Percentiles rank a stretch among this genome's conserved stretches.
Evolutionary conservation across 768 basidiomycete genomes (phyloP).

Genomic region (Amanita pseudoporphyria): DNA sequence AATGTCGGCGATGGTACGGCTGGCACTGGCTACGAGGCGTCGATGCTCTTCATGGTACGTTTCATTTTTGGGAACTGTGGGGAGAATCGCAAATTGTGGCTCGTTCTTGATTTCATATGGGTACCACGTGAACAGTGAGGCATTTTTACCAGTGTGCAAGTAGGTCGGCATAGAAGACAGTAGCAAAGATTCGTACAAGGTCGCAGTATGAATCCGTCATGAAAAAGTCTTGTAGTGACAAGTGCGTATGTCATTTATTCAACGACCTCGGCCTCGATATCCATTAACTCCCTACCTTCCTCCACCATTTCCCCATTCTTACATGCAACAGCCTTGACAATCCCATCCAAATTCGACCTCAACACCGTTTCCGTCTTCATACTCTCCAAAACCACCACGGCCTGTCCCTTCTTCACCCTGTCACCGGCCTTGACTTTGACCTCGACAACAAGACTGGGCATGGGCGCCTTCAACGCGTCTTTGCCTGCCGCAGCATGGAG

Average conservation of each 20-base stretch:
- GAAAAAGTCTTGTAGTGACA: too few relatives aligned
- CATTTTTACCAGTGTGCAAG: too few relatives aligned
- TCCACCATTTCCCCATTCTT: slow-evolving; percentile 87
- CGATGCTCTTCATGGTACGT: too few relatives aligned
- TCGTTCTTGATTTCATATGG: too few relatives aligned
- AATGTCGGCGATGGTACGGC: too few relatives aligned
- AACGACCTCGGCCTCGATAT: slow-evolving; percentile 39
- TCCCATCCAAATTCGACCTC: slow-evolving; percentile 57
- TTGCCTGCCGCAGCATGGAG: slow-evolving; percentile 34
- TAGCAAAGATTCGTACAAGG: too few relatives aligned
- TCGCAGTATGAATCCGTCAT: too few relatives aligned
- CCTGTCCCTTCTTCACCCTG: slow-evolving; percentile 70
- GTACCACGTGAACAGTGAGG: too few relatives aligned
- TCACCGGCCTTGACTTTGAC: slow-evolving; percentile 74
- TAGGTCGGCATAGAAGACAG: too few relatives aligned
- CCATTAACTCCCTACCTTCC: slow-evolving; percentile 72
- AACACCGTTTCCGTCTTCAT: slow-evolving; percentile 97
- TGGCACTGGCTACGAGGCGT: too few relatives aligned
- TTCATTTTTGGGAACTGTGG: too few relatives aligned
- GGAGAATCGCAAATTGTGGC: too few relatives aligned
- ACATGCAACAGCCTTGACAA: slow-evolving; percentile 65
- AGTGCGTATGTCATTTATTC: slow-evolving; percentile 1
- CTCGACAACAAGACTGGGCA: slow-evolving; percentile 92
- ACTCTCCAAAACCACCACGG: slow-evolving; percentile 80
- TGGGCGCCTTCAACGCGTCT: slow-evolving; percentile 62